These are phyloP conservation scores for Alternaria gaisen DNA, from an alignment of 2,329 filamentous ascomycete species.

Conservation along the genomic window DNA sequence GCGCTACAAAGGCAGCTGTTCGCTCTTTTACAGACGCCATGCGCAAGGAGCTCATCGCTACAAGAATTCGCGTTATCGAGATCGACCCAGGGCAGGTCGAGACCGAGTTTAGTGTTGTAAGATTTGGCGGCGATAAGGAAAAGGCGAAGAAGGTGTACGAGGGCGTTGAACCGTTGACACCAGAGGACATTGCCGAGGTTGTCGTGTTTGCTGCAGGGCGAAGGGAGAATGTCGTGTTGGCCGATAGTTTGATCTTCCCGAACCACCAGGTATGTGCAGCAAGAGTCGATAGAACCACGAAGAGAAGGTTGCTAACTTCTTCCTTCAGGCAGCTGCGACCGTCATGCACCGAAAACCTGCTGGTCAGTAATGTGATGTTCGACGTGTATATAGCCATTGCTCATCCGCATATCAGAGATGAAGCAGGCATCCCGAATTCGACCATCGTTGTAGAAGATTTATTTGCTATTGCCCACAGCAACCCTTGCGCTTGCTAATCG, in stretches of 20 bases:
- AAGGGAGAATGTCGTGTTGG: constrained; percentile 88
- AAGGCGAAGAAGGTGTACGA: constrained; percentile 92
- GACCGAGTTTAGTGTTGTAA: constrained; percentile 89
- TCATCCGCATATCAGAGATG: not conserved
- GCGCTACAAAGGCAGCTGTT: constrained; percentile 89
- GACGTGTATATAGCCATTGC: constrained; percentile 7
- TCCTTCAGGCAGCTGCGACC: constrained; percentile 44
- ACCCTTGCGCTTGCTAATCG: not conserved
- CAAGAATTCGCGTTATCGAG: constrained; percentile 83
- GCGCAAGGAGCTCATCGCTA: constrained; percentile 82
- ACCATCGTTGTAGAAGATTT: not conserved
- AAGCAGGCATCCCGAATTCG: not conserved
- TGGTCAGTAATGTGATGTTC: constrained; percentile 19
- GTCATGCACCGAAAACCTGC: constrained; percentile 48
- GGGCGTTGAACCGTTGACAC: constrained; percentile 76
- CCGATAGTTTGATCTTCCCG: constrained; percentile 86
- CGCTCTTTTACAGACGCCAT: constrained; percentile 84
- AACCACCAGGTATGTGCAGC: constrained; percentile 78
- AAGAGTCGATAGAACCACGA: not conserved
- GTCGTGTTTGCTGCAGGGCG: constrained; percentile 85
- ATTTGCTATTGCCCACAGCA: not conserved
- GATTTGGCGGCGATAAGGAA: constrained; percentile 86
- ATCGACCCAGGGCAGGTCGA: constrained; percentile 93
- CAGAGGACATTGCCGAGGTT: constrained; percentile 89
- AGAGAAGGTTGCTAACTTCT: constrained; percentile 20